Evolutionary conservation across 2,329 filamentous ascomycete species (phyloP).

Genomic region (Arthrobotrys conoides): DNA sequence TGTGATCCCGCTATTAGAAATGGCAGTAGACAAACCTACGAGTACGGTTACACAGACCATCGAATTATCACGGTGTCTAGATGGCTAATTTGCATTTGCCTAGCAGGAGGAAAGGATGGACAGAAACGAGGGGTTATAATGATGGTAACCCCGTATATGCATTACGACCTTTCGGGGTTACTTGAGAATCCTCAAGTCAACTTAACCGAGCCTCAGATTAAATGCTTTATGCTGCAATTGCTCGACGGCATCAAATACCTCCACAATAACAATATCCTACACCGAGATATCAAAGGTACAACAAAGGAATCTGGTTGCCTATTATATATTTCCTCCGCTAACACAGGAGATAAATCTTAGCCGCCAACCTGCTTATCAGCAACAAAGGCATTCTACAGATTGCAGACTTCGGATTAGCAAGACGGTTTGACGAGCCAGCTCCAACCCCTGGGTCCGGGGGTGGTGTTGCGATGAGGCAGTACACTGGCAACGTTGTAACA

Average conservation of each 20-base stretch:
- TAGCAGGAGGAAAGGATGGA: constrained; percentile 76
- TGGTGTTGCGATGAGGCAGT: constrained; percentile 88
- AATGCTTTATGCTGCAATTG: constrained; percentile 96
- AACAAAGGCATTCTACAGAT: constrained; percentile 95
- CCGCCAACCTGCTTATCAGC: constrained; percentile 95
- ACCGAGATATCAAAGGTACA: constrained; percentile 91
- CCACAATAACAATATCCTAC: constrained; percentile 85
- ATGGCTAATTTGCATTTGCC: constrained; percentile 18
- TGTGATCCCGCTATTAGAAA: constrained; percentile 88
- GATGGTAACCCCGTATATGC: constrained; percentile 99
- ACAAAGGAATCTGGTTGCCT: neutral
- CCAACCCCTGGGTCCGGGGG: constrained; percentile 83
- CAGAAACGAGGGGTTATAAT: constrained; percentile 80
- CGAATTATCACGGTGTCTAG: neutral
- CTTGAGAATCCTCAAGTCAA: constrained; percentile 93
- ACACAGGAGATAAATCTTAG: constrained; percentile 66
- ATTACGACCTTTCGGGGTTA: constrained; percentile 96
- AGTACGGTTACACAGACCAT: constrained; percentile 42
- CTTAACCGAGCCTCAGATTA: constrained; percentile 91
- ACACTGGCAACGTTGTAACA: constrained; percentile 96
- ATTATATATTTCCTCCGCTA: neutral
- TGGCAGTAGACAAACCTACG: constrained; percentile 85
- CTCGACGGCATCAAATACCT: constrained; percentile 91
- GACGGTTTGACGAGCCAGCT: constrained; percentile 88
- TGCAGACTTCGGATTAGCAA: constrained; percentile 93